Percentiles rank a stretch among this genome's conserved stretches.
Evolutionary conservation across 192 early-diverging fungal species (phyloP).

Genomic region (Coemansia aciculifera): DNA sequence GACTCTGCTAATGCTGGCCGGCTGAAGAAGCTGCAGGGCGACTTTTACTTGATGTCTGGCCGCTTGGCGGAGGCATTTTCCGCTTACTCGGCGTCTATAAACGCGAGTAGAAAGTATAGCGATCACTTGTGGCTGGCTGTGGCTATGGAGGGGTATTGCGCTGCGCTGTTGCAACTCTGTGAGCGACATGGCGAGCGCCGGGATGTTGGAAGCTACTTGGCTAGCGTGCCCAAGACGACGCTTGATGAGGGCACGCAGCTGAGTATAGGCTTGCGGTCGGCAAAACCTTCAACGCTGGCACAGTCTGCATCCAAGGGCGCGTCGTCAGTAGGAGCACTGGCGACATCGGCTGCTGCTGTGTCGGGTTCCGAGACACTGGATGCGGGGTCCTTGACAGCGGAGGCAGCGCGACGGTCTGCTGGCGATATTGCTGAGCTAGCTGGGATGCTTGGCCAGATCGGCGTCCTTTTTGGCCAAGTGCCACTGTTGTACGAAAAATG

Average conservation of each 20-base stretch:
- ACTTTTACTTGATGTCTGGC: slow-evolving; percentile 48
- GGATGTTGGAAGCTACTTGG: slow-evolving; percentile 9
- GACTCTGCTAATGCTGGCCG: slow-evolving; percentile 27
- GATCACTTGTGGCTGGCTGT: slow-evolving; percentile 55
- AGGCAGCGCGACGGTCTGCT: neutral
- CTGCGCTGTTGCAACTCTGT: slow-evolving; percentile 46
- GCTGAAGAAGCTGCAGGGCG: slow-evolving; percentile 53
- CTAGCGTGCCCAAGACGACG: slow-evolving; percentile 5
- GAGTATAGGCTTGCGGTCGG: neutral
- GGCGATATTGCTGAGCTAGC: slow-evolving; percentile 2
- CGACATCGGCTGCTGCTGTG: neutral
- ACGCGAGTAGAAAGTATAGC: slow-evolving; percentile 25
- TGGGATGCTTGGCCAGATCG: slow-evolving; percentile 13
- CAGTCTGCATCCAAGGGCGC: neutral
- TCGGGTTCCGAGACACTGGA: neutral
- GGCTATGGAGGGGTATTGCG: slow-evolving; percentile 53
- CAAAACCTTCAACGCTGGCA: neutral
- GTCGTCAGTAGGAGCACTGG: neutral
- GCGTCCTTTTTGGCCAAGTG: slow-evolving; percentile 30
- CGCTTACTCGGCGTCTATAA: slow-evolving; percentile 36
- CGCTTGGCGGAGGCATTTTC: slow-evolving; percentile 44
- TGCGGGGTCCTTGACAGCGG: neutral
- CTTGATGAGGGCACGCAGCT: neutral
- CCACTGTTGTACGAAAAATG: slow-evolving; percentile 45
- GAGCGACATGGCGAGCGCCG: slow-evolving; percentile 23